These are phyloP conservation scores for Ilyonectria sp. DNA, from an alignment of 2,329 filamentous ascomycete genomes.

Conservation along the genomic window DNA sequence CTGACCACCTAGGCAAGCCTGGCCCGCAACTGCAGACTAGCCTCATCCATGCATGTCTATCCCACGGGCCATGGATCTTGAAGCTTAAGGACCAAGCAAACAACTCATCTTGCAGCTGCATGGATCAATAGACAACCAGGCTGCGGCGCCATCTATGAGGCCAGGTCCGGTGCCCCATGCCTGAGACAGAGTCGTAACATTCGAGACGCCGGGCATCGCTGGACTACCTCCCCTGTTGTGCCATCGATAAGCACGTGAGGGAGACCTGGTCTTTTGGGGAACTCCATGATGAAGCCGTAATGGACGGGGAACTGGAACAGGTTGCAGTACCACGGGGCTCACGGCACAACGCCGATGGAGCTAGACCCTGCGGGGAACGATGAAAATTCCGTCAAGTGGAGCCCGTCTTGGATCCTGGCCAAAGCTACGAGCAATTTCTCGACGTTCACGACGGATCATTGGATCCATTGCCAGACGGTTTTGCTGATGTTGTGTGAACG, in stretches of 20 bases:
- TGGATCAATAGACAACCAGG: constrained; percentile 12
- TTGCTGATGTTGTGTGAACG: not conserved
- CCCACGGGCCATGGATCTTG: constrained; percentile 1
- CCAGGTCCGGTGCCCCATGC: constrained; percentile 1
- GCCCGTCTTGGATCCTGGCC: constrained; percentile 33
- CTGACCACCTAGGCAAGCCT: not conserved
- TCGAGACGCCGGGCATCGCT: constrained; percentile 17
- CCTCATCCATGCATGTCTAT: not conserved
- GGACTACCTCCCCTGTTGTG: constrained; percentile 6
- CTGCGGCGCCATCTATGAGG: constrained; percentile 10
- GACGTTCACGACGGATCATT: constrained; percentile 40
- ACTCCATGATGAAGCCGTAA: constrained; percentile 27
- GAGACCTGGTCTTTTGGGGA: too few species aligned
- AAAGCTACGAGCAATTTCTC: constrained; percentile 32
- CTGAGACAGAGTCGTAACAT: constrained; percentile 10
- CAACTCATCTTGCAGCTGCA: constrained; percentile 8
- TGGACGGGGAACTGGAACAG: constrained; percentile 20
- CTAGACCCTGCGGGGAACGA: constrained; percentile 8
- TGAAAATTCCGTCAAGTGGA: constrained; percentile 39
- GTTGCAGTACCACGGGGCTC: constrained; percentile 12
- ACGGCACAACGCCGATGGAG: constrained; percentile 3
- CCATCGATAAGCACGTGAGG: constrained; percentile 24
- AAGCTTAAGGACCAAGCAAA: not conserved
- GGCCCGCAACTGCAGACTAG: not conserved
- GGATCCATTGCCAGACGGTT: constrained; percentile 25